Base-by-base conservation (phyloP, 305 asterid species). In the Fraxinus paxiana region DNA sequence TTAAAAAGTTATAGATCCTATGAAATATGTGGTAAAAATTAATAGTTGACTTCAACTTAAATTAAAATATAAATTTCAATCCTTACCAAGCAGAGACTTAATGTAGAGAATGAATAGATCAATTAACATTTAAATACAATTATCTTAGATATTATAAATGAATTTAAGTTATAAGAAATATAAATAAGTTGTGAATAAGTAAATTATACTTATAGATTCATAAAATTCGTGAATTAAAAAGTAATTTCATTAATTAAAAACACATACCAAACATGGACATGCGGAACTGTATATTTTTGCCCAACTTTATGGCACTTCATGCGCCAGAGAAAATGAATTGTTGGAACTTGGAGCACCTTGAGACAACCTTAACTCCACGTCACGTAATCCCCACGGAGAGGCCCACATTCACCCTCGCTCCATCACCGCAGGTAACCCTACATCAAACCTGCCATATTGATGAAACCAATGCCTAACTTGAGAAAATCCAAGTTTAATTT, bases 361-460 rank as follows among this genome's bases (percentile, higher is more conserved):
- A 18, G 80, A 54, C 73, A 56, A 77, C 73, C 80, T 77, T 77
- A 77, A 54, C 10, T 61, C 79, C 79, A 30, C 46, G 71, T 76
- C 46, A 76, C 71, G 31, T 65, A 65, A 26, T 51, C 2, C 38
- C 48, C 7, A 77, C 70, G 38, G 4, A 2, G 71, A 35, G 20
- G 73, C 75, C 73, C 80, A 38, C 69, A 13, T 15, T 10, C 15
- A 24, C 61, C 24, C 24, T 9, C 72, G 20, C 51, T 15, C 33
- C 54, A 2, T 20, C 67, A 56, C 30, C 67, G 67, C 3, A 2
- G 77, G 77, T 65, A 6, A 20, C 12, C 31, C 28, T 48, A 77
- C 51, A 13, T 7, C 26, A 6, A 56, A 18, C 67, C 67, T 18
- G 28, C 30, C 67, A 56, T 30, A 65, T 65, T 34, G 43, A 54